These are phyloP conservation scores for Colletotrichum destructivum DNA, from an alignment of 2,329 filamentous ascomycete species.

Conservation along the genomic window DNA sequence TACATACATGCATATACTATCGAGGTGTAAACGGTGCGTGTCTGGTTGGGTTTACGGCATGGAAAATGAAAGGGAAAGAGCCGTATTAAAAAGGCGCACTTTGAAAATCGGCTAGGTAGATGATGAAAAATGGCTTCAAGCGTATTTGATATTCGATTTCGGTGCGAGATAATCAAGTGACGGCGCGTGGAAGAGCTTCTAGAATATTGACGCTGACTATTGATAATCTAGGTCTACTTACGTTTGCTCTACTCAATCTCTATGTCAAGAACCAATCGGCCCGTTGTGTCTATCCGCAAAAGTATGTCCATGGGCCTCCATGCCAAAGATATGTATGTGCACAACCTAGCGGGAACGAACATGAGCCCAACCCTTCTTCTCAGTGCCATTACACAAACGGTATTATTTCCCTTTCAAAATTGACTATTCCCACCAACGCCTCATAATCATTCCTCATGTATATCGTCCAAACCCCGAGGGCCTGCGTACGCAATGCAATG, in stretches of 20 bases:
- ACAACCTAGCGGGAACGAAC: neutral
- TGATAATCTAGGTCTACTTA: constrained; percentile 16
- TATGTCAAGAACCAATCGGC: constrained; percentile 15
- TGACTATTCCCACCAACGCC: constrained; percentile 31
- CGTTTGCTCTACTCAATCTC: constrained; percentile 9
- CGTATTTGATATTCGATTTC: neutral
- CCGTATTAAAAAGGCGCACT: neutral
- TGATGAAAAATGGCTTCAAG: constrained; percentile 11
- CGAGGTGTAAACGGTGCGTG: constrained; percentile 12
- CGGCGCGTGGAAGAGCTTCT: too few species aligned
- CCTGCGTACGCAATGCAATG: constrained; percentile 37
- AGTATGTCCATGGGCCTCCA: constrained; percentile 16
- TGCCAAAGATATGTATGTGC: constrained; percentile 13
- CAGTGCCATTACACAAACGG: constrained; percentile 11
- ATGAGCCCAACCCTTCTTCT: neutral
- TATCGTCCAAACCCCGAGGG: constrained; percentile 29
- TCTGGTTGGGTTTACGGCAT: constrained; percentile 17
- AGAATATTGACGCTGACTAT: neutral
- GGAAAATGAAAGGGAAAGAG: constrained; percentile 30
- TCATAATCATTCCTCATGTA: constrained; percentile 40
- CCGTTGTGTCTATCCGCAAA: constrained; percentile 20
- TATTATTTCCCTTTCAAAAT: neutral
- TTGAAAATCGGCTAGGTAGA: neutral
- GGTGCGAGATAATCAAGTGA: neutral
- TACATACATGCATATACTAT: too few species aligned